Base-by-base conservation (phyloP, 345 rosid genomes). In the Populus davidiana region DNA sequence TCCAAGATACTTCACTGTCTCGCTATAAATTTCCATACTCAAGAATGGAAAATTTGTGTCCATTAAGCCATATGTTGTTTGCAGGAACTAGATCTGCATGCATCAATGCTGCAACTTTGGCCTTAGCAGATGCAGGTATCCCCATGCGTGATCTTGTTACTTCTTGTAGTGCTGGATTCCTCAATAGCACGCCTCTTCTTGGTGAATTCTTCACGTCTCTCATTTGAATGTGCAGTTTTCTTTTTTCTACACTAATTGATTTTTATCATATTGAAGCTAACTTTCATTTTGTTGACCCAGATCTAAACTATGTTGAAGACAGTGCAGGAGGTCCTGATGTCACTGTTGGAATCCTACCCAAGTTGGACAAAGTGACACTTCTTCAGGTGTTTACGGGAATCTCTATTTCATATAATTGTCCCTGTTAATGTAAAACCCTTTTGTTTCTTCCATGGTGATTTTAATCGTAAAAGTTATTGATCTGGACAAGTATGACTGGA, bases 241-340 rank as follows among this genome's bases (percentile, higher is more conserved):
- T 21, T 14, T 13, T n/a, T 23, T 50, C 8, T 33, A 47, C 54
- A 18, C 21, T 47, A 14, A 13, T 56, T n/a, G 49, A 35, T 18
- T 0, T 41, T 35, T 25, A n/a, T 25, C 9, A 33, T 27, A 33
- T 12, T 81, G 63, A 66, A 29, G 39, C 38, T 56, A 18, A 41
- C 44, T 41, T 59, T 67, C 12, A 16, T 76, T 41, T 10, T 25
- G n/a, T 70, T 39, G 71, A 43, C 29, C 50, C 88, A 92, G 94
- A 96, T 87, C 81, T 92, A 64, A 92, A 93, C 86, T 96, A 96
- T 82, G 84, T 89, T 31, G 99, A 96, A 86, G 97, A 96, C 77
- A 90, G 97, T 78, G 98, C 97, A 20, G 99, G 98, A 76, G 99
- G 99, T 49, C 88, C 99, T 50, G 99, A 96, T 86, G 95, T 92